These are phyloP conservation scores for Lumnitzera racemosa DNA, from an alignment of 345 rosid genomes.

Conservation along the genomic window DNA sequence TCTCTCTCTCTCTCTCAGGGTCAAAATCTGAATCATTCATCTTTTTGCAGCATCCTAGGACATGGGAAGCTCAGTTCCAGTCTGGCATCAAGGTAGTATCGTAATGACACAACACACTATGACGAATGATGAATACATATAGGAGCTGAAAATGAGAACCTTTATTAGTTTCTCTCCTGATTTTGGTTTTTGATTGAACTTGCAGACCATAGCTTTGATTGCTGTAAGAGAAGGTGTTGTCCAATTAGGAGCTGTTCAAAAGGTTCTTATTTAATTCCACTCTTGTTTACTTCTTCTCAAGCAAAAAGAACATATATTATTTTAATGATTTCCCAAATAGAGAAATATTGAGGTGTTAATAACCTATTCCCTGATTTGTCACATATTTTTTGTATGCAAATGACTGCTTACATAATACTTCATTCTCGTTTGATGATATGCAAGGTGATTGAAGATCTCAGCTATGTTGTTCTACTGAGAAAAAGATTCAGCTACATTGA, in stretches of 20 bases:
- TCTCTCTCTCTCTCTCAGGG: neutral
- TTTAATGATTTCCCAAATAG: neutral
- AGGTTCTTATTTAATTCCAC: constrained; percentile 35
- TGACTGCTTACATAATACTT: constrained; percentile 1
- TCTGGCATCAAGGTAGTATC: constrained; percentile 91
- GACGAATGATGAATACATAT: neutral
- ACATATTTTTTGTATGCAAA: neutral
- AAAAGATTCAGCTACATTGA: constrained; percentile 90
- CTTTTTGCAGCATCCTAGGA: constrained; percentile 70
- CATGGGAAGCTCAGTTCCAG: constrained; percentile 99
- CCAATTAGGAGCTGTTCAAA: constrained; percentile 82
- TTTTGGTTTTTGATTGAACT: constrained; percentile 9
- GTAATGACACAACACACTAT: neutral
- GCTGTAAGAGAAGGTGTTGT: constrained; percentile 98
- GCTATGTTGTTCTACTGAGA: constrained; percentile 67
- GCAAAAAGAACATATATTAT: neutral
- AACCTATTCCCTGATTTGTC: too few relatives aligned
- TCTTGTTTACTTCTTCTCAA: neutral
- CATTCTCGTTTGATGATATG: neutral
- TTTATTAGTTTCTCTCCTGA: neutral
- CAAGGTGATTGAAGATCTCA: constrained; percentile 81
- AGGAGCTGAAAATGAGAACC: neutral
- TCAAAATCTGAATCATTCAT: neutral
- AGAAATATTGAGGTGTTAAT: too few relatives aligned
- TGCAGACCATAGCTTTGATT: constrained; percentile 92